Base-by-base conservation (phyloP, 179 eudicot species). In the Sideroxylon spinosum region DNA sequence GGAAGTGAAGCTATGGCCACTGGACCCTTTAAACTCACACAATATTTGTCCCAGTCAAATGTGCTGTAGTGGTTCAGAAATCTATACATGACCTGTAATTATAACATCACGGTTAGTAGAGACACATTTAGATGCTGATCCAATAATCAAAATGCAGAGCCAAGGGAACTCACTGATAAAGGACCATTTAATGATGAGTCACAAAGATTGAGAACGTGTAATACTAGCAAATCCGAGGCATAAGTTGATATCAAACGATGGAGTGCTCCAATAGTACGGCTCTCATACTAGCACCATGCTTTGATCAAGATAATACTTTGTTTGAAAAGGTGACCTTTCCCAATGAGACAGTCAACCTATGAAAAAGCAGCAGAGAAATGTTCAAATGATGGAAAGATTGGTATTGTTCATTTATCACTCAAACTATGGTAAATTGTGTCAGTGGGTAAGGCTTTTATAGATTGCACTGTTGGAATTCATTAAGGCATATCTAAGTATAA, bases 201-300 rank as follows among this genome's bases (percentile, higher is more conserved):
- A 63, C 82, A 88, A 26, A 76, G 86, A 82, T 88, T 85, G 71
- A 88, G 74, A 50, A 90, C 84, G 75, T 90, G 88, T 29, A 90
- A 79, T 78, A 88, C 78, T 85, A 90, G 74, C 25, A 83, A 80
- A 75, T 90, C 93, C 80, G 86, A 82, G 53, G 88, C 93, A 78
- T 88, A 90, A 50, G 93, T 86, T 74, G 90, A 87, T 62, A 90
- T 78, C 49, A 90, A 84, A 68, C 91, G 89, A 84, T 85, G 71
- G 67, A 26, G 78, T 28, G 91, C 91, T 56, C 90, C 93, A 60
- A 88, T 86, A 65, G 84, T 81, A 11, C 88, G 80, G 80, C 93
- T 88, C 78, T 90, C 93, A 17, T 90, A 90, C 62, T 83, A 85
- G 84, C 91, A 88, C 93, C 93, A 90, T 56, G 93, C 84, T 80